phyloP scores from a whole-genome alignment of 2,329 filamentous ascomycete species.

The Podosphaera leucotricha region DNA sequence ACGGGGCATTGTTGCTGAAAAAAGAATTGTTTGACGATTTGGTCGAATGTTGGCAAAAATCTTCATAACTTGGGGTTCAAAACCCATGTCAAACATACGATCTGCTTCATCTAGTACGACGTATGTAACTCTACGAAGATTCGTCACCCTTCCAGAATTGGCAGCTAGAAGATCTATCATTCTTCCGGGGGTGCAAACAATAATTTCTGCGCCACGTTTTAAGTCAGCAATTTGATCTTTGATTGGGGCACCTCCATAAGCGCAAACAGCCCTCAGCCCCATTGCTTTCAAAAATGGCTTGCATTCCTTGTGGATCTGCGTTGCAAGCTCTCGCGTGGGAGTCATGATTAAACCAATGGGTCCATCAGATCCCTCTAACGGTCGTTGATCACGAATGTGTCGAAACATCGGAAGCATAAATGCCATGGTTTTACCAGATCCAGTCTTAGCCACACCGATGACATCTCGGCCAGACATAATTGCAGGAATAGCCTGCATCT shows the following conservation, averaged over 20 bases:
- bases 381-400: conserved; percentile 83
- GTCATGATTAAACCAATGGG: conserved; percentile 78
- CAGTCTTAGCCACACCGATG: conserved; percentile 90
- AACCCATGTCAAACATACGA: conserved; percentile 99
- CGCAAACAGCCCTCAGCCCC: conserved; percentile 66
- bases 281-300: conserved; percentile 82
- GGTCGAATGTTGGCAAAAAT: conserved; percentile 81
- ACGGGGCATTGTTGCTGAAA: conserved; percentile 86
- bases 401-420: conserved; percentile 94
- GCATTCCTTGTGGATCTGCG: conserved; percentile 84
- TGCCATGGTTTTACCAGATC: conserved; percentile 90
- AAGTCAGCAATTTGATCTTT: conserved; percentile 94
- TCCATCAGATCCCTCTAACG: conserved; percentile 62
- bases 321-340: conserved; percentile 78
- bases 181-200: conserved; percentile 83
- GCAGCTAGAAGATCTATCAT: conserved; percentile 89
- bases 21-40: conserved; percentile 80
- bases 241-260: conserved; percentile 86
- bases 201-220: conserved; percentile 83
- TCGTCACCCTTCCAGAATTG: conserved; percentile 85
- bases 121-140: conserved; percentile 71
- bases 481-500: conserved; percentile 80
- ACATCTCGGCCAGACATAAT: conserved; percentile 94
- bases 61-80: conserved; percentile 94
- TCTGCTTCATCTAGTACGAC: conserved; percentile 93